A percentile compares a stretch with the other conserved stretches of the same genome.
Evolutionary conservation across 495 filamentous ascomycete species (phyloP).

Genomic region (Aspergillus sclerotioniger): DNA sequence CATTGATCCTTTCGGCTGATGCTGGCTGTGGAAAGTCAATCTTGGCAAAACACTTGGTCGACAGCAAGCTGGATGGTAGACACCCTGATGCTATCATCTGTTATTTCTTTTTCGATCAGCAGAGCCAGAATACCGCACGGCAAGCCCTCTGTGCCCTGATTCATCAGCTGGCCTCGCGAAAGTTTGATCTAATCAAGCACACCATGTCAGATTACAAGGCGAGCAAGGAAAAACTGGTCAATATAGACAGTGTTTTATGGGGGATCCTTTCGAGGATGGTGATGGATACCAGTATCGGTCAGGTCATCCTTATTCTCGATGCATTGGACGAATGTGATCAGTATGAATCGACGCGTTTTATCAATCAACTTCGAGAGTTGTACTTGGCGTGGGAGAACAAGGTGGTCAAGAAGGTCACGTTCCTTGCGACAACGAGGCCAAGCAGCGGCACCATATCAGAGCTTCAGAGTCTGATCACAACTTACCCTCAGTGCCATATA

Average conservation of each 20-base stretch:
- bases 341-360: conserved; percentile 15
- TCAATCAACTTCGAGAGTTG: conserved; percentile 14
- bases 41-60: conserved; percentile 32
- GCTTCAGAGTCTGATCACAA: conserved; percentile 12
- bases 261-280: conserved; percentile 18
- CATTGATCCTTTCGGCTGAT: conserved; percentile 39
- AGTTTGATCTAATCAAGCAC: conserved; percentile 21
- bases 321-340: conserved; percentile 42
- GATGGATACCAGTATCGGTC: conserved; percentile 18
- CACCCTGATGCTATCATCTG: conserved; percentile 20
- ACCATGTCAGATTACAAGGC: conserved; percentile 18
- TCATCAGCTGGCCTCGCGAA: conserved; percentile 29
- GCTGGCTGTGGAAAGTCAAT: conserved; percentile 46
- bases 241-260: conserved; percentile 26
- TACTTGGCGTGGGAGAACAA: background rate
- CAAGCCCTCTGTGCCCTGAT: conserved; percentile 33
- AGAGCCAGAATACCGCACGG: conserved; percentile 23
- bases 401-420: conserved; percentile 17
- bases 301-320: conserved; percentile 38
- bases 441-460: conserved; percentile 21
- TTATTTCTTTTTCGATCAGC: conserved; percentile 35
- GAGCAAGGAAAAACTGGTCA: conserved; percentile 15
- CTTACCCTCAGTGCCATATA: conserved; percentile 11
- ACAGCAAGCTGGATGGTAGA: conserved; percentile 20
- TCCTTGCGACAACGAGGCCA: conserved; percentile 33